A percentile compares a stretch with the other conserved stretches of the same genome.
These are phyloP conservation scores for Thermothielavioides terrestris DNA, from an alignment of 495 filamentous ascomycete species.

Conservation along the genomic window DNA sequence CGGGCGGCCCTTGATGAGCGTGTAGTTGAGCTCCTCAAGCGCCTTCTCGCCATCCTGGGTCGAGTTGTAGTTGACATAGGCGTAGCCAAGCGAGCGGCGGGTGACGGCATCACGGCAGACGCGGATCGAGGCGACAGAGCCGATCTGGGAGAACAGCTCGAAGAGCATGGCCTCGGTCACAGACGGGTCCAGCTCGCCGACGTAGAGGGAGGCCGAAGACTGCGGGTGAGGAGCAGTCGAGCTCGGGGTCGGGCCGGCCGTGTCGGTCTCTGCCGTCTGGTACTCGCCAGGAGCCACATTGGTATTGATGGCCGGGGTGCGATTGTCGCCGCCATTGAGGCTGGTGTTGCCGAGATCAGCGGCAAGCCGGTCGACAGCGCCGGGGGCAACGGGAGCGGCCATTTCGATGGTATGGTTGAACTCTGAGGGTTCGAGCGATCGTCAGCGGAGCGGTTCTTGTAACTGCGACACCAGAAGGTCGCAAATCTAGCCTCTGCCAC, in stretches of 20 bases:
- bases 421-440: not conserved
- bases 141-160: conserved; percentile 99
- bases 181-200: conserved; percentile 93
- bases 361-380: conserved; percentile 65
- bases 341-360: conserved; percentile 52
- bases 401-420: conserved; percentile 36
- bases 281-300: conserved; percentile 44
- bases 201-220: conserved; percentile 95
- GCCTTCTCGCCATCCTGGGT: conserved; percentile 93
- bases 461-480: too few relatives aligned
- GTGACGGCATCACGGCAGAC: conserved; percentile 99
- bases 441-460: not conserved
- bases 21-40: conserved; percentile 99
- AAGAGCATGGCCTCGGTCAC: conserved; percentile 99
- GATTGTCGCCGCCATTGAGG: conserved; percentile 54
- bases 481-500: too few relatives aligned
- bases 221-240: conserved; percentile 65
- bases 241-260: conserved; percentile 58
- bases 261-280: conserved; percentile 46
- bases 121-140: conserved; percentile 97
- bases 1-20: conserved; percentile 94
- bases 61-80: conserved; percentile 99
- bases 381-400: conserved; percentile 52
- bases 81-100: conserved; percentile 96
- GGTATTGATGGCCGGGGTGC: conserved; percentile 59